Evolutionary conservation across 2,329 filamentous ascomycete species (phyloP).

Genomic region (Pleoardoris graminearum): DNA sequence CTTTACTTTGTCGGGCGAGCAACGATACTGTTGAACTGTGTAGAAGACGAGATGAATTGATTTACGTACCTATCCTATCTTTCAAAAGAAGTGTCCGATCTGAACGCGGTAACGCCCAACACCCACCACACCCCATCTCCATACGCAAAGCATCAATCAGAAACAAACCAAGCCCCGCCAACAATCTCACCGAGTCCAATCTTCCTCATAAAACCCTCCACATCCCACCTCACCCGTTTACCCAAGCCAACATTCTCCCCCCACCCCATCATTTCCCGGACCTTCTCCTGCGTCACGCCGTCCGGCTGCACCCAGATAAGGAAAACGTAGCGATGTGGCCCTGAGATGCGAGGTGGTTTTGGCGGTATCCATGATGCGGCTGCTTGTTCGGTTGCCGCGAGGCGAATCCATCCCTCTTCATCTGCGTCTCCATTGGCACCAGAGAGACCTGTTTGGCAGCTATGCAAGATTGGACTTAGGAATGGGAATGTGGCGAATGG

Average conservation of each 20-base stretch:
- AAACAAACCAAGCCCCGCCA: slow-evolving; percentile 11
- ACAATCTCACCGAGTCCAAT: slow-evolving; percentile 8
- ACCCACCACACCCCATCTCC: background rate
- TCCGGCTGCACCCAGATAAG: slow-evolving; percentile 17
- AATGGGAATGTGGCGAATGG: slow-evolving; percentile 9
- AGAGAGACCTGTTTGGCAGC: slow-evolving; percentile 5
- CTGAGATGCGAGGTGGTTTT: slow-evolving; percentile 11
- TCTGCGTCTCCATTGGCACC: slow-evolving; percentile 10
- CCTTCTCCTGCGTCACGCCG: slow-evolving; percentile 6
- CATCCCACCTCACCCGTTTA: slow-evolving; percentile 13
- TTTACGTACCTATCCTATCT: too few relatives aligned
- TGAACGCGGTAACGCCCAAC: background rate
- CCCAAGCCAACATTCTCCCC: background rate
- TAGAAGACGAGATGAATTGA: too few relatives aligned
- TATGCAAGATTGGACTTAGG: slow-evolving; percentile 14
- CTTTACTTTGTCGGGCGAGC: too few relatives aligned
- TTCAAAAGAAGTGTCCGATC: too few relatives aligned
- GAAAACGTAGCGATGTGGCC: slow-evolving; percentile 16
- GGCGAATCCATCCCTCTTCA: slow-evolving; percentile 12
- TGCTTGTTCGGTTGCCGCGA: slow-evolving; percentile 3
- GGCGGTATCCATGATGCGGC: slow-evolving; percentile 7
- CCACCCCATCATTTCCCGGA: slow-evolving; percentile 3
- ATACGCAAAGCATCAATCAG: background rate
- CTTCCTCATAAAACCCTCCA: slow-evolving; percentile 11
- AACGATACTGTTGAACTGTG: too few relatives aligned